phyloP scores from a whole-genome alignment of 1,284 basidiomycete genomes.

The Kwoniella shivajii region DNA sequence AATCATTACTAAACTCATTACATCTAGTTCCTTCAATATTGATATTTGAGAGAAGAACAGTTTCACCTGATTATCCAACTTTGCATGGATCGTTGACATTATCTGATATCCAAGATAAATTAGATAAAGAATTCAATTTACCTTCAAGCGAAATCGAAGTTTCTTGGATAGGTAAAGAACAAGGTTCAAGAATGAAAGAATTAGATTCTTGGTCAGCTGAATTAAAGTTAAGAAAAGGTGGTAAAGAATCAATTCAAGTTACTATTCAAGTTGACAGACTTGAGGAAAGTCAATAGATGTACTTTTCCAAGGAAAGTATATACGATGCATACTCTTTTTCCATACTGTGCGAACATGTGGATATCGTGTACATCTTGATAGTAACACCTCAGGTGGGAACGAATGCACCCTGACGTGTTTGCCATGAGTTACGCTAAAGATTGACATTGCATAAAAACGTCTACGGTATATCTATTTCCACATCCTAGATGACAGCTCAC shows the following conservation, averaged over 20 bases:
- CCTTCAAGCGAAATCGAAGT: conserved; percentile 26
- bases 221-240: conserved; percentile 28
- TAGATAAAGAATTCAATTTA: conserved; percentile 28
- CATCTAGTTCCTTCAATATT: conserved; percentile 27
- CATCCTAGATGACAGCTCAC: no score
- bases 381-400: no score
- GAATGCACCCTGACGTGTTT: no score
- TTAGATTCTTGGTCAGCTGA: conserved; percentile 31
- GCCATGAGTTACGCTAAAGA: no score
- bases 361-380: no score
- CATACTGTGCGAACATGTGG: no score
- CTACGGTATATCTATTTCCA: no score
- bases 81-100: conserved; percentile 46
- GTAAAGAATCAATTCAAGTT: conserved; percentile 25
- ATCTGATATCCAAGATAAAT: conserved; percentile 31
- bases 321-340: no score
- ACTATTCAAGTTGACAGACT: conserved; percentile 30
- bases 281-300: not conserved
- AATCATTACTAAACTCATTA: conserved; percentile 27
- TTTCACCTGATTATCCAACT: conserved; percentile 28
- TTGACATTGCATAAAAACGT: no score
- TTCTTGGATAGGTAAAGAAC: conserved; percentile 26
- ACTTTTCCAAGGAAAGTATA: no score
- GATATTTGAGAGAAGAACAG: conserved; percentile 35
- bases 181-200: conserved; percentile 39